Evolutionary conservation across 164 flowering plant genomes (phyloP), one percentile per base, ranked within the genome.

Genomic region (Aristolochia contorta): DNA sequence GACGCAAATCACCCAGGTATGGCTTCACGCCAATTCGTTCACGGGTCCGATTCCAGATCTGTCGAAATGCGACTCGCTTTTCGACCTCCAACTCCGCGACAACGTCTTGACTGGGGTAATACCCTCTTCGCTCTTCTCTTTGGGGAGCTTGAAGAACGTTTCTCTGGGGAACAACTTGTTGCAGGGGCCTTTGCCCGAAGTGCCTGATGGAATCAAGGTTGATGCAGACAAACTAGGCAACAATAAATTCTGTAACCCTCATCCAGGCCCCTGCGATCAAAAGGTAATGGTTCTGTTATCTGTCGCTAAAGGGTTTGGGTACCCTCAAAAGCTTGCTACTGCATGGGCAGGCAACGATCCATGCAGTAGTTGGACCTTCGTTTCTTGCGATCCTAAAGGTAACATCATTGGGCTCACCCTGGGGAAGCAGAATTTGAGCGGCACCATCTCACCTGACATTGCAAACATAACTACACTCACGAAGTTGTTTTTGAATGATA

Each of bases 331-430:
- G 3, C 70, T 85, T 56, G 80, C 85, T 0, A 72, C 72, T 25
- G 63, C 77, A 12, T 85, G 91, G 91, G 3, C 7, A 56, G 91
- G 85, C 9, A 81, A 85, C 64, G 67, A 85, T 59, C 71, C 87
- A 9, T 85, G 91, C 60, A 18, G 64, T 9, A 51, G 56, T 1
- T 82, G 90, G 90, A 48, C 22, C 9, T 78, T 68, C 70, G 49
- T 82, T 25, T 47, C 64, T 1, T 84, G 90, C 58, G 83, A 82
- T 65, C 8, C 77, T 2, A 64, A 68, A 33, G 75, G 69, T 18
- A 65, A 67, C 53, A 75, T 78, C 20, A 69, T 72, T 8, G 68
- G 54, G 4, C 65, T 84, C 22, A 79, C 65, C 54, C 67, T 84
- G 7, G 73, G 54, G 3, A 78, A 73, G 55, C 73, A 54, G 59